Base-by-base conservation (phyloP, 352 stramenopile species). In the Aphanomyces euteiches region DNA sequence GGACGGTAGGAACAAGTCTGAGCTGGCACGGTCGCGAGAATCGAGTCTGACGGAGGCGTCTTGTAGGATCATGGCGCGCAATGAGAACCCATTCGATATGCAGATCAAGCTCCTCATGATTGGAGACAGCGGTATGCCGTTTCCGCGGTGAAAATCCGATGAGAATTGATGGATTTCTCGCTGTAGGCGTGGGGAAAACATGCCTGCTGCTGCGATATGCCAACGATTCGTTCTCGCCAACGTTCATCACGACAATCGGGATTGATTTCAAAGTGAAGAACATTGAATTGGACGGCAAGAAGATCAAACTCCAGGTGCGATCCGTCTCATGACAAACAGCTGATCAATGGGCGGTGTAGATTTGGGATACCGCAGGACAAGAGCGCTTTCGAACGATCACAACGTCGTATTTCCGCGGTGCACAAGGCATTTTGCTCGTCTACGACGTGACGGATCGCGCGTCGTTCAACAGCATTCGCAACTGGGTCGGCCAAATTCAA, bases 381-480 rank as follows among this genome's bases (percentile, higher is more conserved):
- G 96, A 99, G 79, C 94, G 97, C 69, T 99, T 99, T 83, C 96
- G 96, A 64, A 99, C 96, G 61, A 99, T 99, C 78, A 99, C 97
- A 73, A 99, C 92, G 59, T 98, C 96, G 41, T 99, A 99, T 76
- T 99, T 99, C 77, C 93, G 97, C 68, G 97, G 97, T 54, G 97
- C 97, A 19, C 96, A 99, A 79, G 97, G 97, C 69, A 99, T 99
- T 78, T 80, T 99, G 73, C 92, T 99, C 54, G 96, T 99, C 41
- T 99, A 99, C 82, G 96, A 99, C 77, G 94, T 99, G 43, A 99
- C 96, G 54, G 95, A 99, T 77, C 92, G 96, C 63, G 89, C 94
- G 56, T 98, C 93, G 12, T 99, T 99, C 82, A 95, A 99, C 77
- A 98, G 87, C 74, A 98, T 99, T 68, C 89, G 92, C 72, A 98